Conservation (phyloP, 1,139 yeast genomes). For the Kluyveromyces marxianus region DNA sequence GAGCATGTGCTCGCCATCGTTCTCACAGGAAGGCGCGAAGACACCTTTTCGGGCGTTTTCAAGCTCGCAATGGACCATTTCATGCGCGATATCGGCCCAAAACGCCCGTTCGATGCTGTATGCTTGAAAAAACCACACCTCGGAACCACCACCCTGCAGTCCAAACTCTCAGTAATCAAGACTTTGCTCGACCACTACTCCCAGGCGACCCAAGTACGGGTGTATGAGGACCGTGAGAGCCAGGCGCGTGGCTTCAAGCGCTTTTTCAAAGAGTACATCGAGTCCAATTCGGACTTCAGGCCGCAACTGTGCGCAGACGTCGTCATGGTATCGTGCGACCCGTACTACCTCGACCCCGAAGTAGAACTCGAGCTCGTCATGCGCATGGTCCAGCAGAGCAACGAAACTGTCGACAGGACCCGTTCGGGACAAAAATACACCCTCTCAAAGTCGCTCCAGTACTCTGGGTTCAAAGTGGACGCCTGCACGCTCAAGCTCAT, state of each 20-base stretch:
- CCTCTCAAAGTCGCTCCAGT: too few relatives aligned
- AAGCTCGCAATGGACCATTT: conserved; percentile 11
- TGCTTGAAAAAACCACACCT: conserved; percentile 30
- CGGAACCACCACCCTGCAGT: conserved; percentile 27
- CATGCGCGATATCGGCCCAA: conserved; percentile 20
- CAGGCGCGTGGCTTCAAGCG: conserved; percentile 33
- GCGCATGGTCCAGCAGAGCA: conserved; percentile 26
- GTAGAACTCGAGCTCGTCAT: conserved; percentile 28
- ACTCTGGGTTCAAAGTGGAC: too few relatives aligned
- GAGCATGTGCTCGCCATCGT: conserved; percentile 33
- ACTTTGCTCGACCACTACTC: conserved; percentile 31
- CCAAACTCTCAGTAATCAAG: conserved; percentile 32
- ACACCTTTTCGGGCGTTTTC: conserved; percentile 25
- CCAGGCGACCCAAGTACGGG: conserved; percentile 27
- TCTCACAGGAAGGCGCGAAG: conserved; percentile 36
- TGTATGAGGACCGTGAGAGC: conserved; percentile 38
- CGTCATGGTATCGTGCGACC: conserved; percentile 26
- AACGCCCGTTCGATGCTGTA: conserved; percentile 33
- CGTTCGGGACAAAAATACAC: not conserved
- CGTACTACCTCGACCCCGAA: conserved; percentile 28
- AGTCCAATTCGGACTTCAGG: conserved; percentile 7
- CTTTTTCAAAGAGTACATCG: conserved; percentile 8
- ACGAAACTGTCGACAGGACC: not conserved
- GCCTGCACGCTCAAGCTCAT: too few relatives aligned
- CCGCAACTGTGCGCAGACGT: conserved; percentile 22